Evolutionary conservation across 805 yeast genomes (phyloP), one percentile per base, ranked within the genome.

Genomic region (Wickerhamomyces kurtzmanii): DNA sequence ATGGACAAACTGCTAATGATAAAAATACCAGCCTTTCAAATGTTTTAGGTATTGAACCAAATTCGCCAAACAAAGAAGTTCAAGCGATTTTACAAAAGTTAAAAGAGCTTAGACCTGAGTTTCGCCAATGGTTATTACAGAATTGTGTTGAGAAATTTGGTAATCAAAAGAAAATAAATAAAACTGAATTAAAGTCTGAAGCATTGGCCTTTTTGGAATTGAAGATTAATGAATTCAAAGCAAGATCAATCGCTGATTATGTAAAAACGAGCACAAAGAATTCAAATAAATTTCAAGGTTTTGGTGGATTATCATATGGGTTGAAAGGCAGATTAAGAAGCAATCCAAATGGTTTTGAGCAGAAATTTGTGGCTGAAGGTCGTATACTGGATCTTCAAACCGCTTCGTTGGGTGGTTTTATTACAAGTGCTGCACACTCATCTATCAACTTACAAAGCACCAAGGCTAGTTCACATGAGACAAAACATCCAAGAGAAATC

Each of bases 241-340:
- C n/a, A n/a, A n/a, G n/a, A n/a, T n/a, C n/a, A n/a, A n/a, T n/a
- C n/a, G n/a, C n/a, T n/a, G n/a, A n/a, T n/a, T n/a, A n/a, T n/a
- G n/a, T n/a, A n/a, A n/a, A n/a, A n/a, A n/a, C n/a, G 12, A 17
- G 17, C 19, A 24, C 29, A 12, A 8, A 26, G 8, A 31, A 32
- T 8, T 32, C 37, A 10, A 37, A 36, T 23, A 49, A 51, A 16
- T 49, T 71, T 25, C 66, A 76, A 30, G 93, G 86, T 18, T 70
- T 81, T 6, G 94, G 80, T 17, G 94, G 94, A 6, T 62, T 83
- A 34, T 68, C 83, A 2, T 84, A 82, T 43, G 62, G 60, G 22
- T 66, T 79, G 35, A 67, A 64, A 32, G 94, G 94, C 6, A 68
- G 84, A 48, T 55, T 84, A 21, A 47, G 59, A 32, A 79, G 73